Evolutionary conservation across 1,284 basidiomycete genomes (phyloP).

Genomic region (Erythrobasidium hasegawianum): DNA sequence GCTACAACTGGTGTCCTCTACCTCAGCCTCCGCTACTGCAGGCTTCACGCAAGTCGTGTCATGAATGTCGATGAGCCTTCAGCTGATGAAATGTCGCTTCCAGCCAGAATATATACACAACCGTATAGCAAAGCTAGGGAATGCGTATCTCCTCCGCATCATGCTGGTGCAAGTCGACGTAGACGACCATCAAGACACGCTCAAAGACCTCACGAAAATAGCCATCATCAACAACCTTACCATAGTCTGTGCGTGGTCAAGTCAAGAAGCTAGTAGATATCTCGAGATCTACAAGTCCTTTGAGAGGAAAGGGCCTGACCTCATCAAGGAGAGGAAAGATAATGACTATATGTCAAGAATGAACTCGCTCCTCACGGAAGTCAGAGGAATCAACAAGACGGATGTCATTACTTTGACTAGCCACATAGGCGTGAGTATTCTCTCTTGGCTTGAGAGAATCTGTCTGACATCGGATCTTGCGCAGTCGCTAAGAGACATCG

Average conservation of each 20-base stretch:
- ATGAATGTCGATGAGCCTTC: not conserved
- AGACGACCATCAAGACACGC: conserved; percentile 82
- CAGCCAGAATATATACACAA: conserved; percentile 96
- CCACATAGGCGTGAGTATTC: conserved; percentile 84
- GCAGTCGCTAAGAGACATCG: conserved; percentile 78
- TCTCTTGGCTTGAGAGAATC: not conserved
- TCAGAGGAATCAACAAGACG: conserved; percentile 94
- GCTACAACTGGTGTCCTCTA: conserved; percentile 89
- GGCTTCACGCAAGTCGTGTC: not conserved
- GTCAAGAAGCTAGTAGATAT: conserved; percentile 88
- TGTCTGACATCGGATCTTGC: not conserved
- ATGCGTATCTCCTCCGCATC: conserved; percentile 75
- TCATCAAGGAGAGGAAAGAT: conserved; percentile 89
- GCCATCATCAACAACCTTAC: conserved; percentile 91
- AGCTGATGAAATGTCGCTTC: conserved; percentile 85
- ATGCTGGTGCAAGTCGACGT: conserved; percentile 91
- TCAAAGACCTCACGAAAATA: conserved; percentile 88
- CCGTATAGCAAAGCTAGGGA: conserved; percentile 79
- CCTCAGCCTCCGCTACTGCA: conserved; percentile 56
- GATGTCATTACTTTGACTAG: conserved; percentile 90
- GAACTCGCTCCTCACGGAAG: conserved; percentile 78
- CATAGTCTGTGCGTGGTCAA: conserved; percentile 85
- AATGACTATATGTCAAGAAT: conserved; percentile 80
- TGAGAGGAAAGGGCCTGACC: conserved; percentile 86
- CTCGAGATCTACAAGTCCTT: conserved; percentile 86